Conservation (phyloP, 371 early-diverging fungal species). For the Mucor lusitanicus region DNA sequence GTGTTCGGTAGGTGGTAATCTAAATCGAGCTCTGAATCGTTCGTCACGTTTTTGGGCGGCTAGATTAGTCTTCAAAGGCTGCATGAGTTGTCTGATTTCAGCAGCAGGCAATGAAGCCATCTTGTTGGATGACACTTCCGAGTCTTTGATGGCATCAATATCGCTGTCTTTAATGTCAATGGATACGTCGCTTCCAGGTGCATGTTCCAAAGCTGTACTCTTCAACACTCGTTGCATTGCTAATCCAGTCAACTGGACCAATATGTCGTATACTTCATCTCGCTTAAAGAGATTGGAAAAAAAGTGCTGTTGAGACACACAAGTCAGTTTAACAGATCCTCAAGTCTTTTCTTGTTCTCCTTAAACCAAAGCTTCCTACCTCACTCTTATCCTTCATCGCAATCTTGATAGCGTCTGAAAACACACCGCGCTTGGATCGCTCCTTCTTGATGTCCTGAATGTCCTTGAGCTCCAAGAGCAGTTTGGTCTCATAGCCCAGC, state of each 20-base stretch:
- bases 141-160: conserved; percentile 34
- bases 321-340: neutral
- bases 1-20: conserved; percentile 68
- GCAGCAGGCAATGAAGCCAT: conserved; percentile 24
- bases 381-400: conserved; percentile 77
- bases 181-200: conserved; percentile 58
- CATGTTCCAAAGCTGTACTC: conserved; percentile 72
- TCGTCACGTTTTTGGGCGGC: conserved; percentile 80
- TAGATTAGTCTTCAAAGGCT: conserved; percentile 57
- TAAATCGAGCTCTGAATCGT: conserved; percentile 74
- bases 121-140: conserved; percentile 18
- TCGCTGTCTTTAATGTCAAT: conserved; percentile 41
- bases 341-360: neutral
- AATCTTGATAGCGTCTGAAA: conserved; percentile 87
- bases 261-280: conserved; percentile 88
- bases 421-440: conserved; percentile 85
- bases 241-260: conserved; percentile 86
- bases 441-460: conserved; percentile 86
- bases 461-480: conserved; percentile 88
- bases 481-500: conserved; percentile 90
- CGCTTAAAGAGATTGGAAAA: conserved; percentile 95
- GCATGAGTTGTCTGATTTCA: conserved; percentile 45
- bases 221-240: conserved; percentile 90
- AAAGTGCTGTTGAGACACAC: conserved; percentile 55
- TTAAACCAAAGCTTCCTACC: conserved; percentile 43